phyloP scores from a whole-genome alignment of 2,329 filamentous ascomycete genomes.

The Fusarium lyarnte region DNA sequence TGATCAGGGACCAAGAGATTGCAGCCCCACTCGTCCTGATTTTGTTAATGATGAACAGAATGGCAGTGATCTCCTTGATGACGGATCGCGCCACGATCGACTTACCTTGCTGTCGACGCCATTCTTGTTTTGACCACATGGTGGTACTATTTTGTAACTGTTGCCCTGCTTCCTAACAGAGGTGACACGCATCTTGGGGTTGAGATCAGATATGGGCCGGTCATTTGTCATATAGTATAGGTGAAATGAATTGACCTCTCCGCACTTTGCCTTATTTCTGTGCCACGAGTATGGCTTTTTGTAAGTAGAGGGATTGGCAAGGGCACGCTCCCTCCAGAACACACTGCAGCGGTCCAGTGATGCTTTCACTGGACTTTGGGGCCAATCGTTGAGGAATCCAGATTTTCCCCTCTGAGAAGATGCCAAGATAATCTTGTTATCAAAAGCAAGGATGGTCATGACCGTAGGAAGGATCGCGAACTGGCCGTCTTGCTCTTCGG shows the following conservation, averaged over 20 bases:
- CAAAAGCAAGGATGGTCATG: conserved; percentile 3
- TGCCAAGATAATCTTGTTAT: neutral
- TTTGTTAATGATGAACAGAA: neutral
- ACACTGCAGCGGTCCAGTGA: neutral
- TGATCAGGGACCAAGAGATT: neutral
- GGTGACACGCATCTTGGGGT: neutral
- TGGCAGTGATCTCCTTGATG: too few relatives aligned
- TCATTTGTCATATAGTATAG: neutral
- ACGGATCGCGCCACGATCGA: neutral
- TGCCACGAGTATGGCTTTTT: neutral
- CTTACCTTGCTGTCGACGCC: neutral
- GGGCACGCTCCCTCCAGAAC: neutral
- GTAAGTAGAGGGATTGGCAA: neutral
- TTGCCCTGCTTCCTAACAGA: neutral
- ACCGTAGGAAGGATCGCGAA: neutral
- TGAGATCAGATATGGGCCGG: neutral
- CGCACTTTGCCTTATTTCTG: neutral
- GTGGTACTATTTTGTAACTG: neutral
- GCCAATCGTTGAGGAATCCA: neutral
- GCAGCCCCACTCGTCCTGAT: neutral
- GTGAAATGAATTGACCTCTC: neutral
- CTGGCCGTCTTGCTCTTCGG: neutral
- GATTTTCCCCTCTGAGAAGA: neutral
- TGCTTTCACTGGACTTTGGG: neutral
- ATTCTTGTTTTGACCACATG: neutral